Evolutionary conservation across 768 basidiomycete species (phyloP).

Genomic region (Suillus plorans): DNA sequence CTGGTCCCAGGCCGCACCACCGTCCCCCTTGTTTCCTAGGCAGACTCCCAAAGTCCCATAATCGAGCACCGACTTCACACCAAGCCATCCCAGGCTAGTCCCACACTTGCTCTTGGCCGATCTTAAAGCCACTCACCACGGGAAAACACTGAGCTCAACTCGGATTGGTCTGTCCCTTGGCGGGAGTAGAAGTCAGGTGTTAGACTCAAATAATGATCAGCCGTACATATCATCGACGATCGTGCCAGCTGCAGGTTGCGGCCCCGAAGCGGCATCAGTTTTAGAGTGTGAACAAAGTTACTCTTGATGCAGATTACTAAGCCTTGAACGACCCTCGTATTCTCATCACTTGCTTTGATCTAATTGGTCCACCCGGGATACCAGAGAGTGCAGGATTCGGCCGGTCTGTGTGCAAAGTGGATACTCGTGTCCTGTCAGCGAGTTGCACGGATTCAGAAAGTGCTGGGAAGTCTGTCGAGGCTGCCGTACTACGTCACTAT

Average conservation of each 20-base stretch:
- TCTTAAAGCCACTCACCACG: not conserved
- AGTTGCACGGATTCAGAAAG: too few relatives aligned
- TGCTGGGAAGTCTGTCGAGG: too few relatives aligned
- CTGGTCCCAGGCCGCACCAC: slow-evolving; percentile 8
- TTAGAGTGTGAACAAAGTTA: not conserved
- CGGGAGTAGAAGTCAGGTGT: not conserved
- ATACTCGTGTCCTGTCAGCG: too few relatives aligned
- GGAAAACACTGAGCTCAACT: not conserved
- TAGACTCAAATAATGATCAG: not conserved
- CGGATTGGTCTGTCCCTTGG: not conserved
- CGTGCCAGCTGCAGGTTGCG: not conserved
- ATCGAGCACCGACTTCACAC: slow-evolving; percentile 6
- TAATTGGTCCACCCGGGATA: not conserved
- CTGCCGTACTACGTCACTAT: not conserved
- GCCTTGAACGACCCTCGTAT: not conserved
- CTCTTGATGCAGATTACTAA: not conserved
- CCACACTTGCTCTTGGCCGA: slow-evolving; percentile 1
- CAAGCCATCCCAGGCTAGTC: slow-evolving; percentile 12
- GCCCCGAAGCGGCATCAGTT: not conserved
- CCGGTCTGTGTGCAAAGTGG: too few relatives aligned
- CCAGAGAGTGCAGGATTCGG: too few relatives aligned
- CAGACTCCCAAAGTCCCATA: slow-evolving; percentile 1
- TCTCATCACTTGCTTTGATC: slow-evolving; percentile 1
- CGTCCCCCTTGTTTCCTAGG: slow-evolving; percentile 2
- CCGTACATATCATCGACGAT: too few relatives aligned